A percentile compares a stretch with the other conserved stretches of the same genome.
phyloP scores from a whole-genome alignment of 352 stramenopile genomes.

The Phytophthora cryptogea region DNA sequence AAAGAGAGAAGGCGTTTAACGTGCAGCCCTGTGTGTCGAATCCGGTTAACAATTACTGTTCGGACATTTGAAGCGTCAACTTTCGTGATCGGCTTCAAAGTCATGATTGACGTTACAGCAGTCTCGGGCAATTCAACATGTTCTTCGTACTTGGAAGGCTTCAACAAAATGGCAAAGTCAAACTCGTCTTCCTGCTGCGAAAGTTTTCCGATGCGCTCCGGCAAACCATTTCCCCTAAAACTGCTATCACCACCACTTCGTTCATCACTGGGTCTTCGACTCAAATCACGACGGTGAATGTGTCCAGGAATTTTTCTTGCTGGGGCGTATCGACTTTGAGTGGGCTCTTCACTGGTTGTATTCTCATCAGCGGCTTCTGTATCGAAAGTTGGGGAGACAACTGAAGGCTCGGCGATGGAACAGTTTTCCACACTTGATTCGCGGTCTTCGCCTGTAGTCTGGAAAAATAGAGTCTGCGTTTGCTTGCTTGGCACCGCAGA shows the following conservation, averaged over 20 bases:
- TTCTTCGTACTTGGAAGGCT: conserved; percentile 72
- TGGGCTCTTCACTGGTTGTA: not conserved
- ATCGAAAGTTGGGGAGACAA: conserved; percentile 5
- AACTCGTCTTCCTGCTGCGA: conserved; percentile 77
- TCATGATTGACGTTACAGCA: conserved; percentile 6
- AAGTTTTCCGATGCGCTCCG: conserved; percentile 60
- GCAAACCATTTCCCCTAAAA: conserved; percentile 12
- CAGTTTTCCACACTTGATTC: conserved; percentile 19
- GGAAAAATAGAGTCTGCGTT: conserved; percentile 30
- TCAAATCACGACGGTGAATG: conserved; percentile 3
- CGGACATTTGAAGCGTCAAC: conserved; percentile 23
- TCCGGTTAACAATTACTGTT: conserved; percentile 55
- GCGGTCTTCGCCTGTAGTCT: conserved; percentile 15
- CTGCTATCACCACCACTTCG: conserved; percentile 13
- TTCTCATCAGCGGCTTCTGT: conserved; percentile 7
- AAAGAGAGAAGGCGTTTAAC: conserved; percentile 78
- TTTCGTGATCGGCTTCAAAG: conserved; percentile 21
- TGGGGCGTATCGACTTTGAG: not conserved
- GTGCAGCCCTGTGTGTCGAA: conserved; percentile 61
- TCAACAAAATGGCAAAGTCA: conserved; percentile 87
- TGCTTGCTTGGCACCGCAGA: conserved; percentile 18
- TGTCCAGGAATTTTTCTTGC: conserved; percentile 7
- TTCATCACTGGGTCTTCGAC: conserved; percentile 21
- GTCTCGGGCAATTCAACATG: conserved; percentile 42
- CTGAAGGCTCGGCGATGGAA: conserved; percentile 16